These are phyloP conservation scores for Lactarius sp. DNA, from an alignment of 768 basidiomycete species.

Conservation along the genomic window DNA sequence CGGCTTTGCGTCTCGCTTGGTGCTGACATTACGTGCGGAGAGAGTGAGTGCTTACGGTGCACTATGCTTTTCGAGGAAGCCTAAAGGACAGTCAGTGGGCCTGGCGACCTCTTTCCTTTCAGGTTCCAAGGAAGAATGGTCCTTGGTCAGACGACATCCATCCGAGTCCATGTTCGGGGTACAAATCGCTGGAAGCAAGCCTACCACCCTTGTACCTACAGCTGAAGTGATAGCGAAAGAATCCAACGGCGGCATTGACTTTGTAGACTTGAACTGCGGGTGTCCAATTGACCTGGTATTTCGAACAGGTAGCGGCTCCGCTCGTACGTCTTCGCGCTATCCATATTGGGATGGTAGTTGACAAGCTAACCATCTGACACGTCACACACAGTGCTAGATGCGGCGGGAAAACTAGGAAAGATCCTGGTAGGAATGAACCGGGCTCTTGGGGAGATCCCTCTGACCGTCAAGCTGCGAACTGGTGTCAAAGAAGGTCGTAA, in stretches of 20 bases:
- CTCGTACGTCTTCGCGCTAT: conserved; percentile 48
- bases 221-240: conserved; percentile 78
- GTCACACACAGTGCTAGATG: conserved; percentile 63
- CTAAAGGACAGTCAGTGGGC: conserved; percentile 58
- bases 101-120: conserved; percentile 85
- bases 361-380: neutral
- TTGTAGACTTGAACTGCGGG: conserved; percentile 93
- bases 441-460: conserved; percentile 84
- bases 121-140: conserved; percentile 94
- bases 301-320: conserved; percentile 84
- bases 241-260: conserved; percentile 65
- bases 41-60: conserved; percentile 51
- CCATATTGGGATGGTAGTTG: neutral
- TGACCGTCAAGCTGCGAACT: conserved; percentile 88
- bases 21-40: conserved; percentile 92
- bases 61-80: neutral
- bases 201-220: conserved; percentile 67
- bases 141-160: conserved; percentile 82
- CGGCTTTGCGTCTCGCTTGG: conserved; percentile 82
- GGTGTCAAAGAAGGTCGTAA: conserved; percentile 89
- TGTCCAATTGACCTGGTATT: conserved; percentile 98
- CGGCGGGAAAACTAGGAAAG: conserved; percentile 75
- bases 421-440: conserved; percentile 88
- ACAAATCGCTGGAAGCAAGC: conserved; percentile 88
- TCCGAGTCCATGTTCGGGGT: conserved; percentile 86